phyloP scores from a whole-genome alignment of 2,329 filamentous ascomycete species.

The Aotearoamyces nothofagi region DNA sequence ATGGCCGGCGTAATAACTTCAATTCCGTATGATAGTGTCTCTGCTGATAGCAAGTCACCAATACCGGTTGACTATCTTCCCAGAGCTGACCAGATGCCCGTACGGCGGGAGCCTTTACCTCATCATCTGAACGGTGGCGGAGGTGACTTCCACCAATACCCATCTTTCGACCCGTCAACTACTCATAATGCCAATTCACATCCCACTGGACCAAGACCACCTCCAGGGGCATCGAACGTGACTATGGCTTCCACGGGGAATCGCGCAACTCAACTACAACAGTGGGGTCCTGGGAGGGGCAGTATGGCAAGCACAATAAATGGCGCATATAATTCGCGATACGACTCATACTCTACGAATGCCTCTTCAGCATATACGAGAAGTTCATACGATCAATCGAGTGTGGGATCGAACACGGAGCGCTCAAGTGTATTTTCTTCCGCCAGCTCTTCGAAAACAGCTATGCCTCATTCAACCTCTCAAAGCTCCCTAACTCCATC shows the following conservation, averaged over 20 bases:
- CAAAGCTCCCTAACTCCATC: conserved; percentile 30
- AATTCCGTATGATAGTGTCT: conserved; percentile 68
- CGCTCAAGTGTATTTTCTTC: conserved; percentile 39
- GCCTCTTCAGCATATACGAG: conserved; percentile 16
- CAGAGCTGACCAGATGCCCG: conserved; percentile 44
- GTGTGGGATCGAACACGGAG: conserved; percentile 45
- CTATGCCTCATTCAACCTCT: conserved; percentile 38
- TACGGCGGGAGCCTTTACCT: conserved; percentile 58
- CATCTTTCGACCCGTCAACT: conserved; percentile 45
- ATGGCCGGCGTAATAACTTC: conserved; percentile 73
- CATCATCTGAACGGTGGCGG: conserved; percentile 70
- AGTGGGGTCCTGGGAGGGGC: conserved; percentile 49
- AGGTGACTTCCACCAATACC: conserved; percentile 81
- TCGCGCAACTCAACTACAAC: conserved; percentile 55
- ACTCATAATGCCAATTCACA: conserved; percentile 35
- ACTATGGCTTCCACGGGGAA: conserved; percentile 60
- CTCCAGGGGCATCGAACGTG: conserved; percentile 42
- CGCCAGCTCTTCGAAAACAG: conserved; percentile 34
- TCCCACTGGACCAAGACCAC: conserved; percentile 44
- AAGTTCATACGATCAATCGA: conserved; percentile 48
- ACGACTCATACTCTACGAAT: conserved; percentile 42
- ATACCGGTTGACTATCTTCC: conserved; percentile 61
- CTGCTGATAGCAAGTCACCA: conserved; percentile 51
- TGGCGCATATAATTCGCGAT: conserved; percentile 39
- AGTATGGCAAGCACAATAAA: conserved; percentile 37